Base-by-base conservation (phyloP, 768 basidiomycete species). In the Rhodotorula babjevae region DNA sequence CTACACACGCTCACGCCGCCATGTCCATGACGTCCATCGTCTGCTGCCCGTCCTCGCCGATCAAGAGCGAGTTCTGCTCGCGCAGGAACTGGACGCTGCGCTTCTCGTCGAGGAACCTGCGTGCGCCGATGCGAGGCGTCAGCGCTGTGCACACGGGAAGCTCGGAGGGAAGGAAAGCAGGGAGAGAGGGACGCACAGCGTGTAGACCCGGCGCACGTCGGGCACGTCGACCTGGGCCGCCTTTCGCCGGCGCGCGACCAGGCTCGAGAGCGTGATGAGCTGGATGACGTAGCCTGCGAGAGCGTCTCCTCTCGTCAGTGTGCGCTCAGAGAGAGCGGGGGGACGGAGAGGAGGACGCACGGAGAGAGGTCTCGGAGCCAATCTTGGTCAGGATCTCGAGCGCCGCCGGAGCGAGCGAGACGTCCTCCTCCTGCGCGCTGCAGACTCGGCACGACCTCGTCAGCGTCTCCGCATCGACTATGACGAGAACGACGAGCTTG, bases 401-500 rank as follows among this genome's bases (percentile, higher is more conserved):
- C 2, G 93, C 92, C 29, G 89, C 88, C 2, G 85, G 78, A 2
- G 88, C 85, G 40, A 99, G 84, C 44, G 87, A 86, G 23, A 96
- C 93, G 77, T 98, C 96, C 81, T 99, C 96, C 81, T 99, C 96
- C 82, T 93, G 88, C 76, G 91, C 91, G 68, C 91, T 92, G 65
- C 36, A 1, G 2, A 23, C 1, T 23, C 1, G 27, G 12, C 44
- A 3, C 2, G 7, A 57, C 27, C 10, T 21, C 21, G 63, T 61
- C 40, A n/a, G 50, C 1, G 18, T 14, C 40, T 55, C 16, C 29
- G 4, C 19, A 18, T 27, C 18, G 50, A 23, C 25, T 11, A 21
- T n/a, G 46, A 36, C 29, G 53, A 2, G 53, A 10, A 29, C 21
- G 0, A 19, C 11, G 27, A 14, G 3, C 3, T 4, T 2, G 49